phyloP scores from a whole-genome alignment of 2,329 filamentous ascomycete species.

The Xylaria sp. region DNA sequence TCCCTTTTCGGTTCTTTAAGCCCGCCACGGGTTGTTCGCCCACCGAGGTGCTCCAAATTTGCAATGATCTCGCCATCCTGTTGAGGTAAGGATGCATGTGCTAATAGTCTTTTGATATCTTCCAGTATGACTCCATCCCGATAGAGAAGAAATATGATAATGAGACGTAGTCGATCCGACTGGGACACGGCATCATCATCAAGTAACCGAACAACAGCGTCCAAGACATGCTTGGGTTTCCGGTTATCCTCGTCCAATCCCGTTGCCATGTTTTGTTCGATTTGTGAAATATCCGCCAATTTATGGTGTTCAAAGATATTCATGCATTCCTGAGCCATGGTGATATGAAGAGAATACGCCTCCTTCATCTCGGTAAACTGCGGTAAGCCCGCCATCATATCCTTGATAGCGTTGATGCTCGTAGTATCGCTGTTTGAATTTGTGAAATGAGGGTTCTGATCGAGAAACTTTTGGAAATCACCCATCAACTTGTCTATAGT shows the following conservation, averaged over 20 bases:
- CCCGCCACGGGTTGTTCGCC: slow-evolving; percentile 64
- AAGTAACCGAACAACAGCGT: slow-evolving; percentile 83
- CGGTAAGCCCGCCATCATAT: slow-evolving; percentile 93
- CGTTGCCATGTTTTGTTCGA: slow-evolving; percentile 90
- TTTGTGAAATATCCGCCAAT: slow-evolving; percentile 81
- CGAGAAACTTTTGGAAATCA: slow-evolving; percentile 91
- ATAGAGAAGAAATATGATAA: slow-evolving; percentile 86
- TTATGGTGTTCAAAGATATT: slow-evolving; percentile 86
- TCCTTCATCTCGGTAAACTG: slow-evolving; percentile 97
- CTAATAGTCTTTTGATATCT: slow-evolving; percentile 83
- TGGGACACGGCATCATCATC: slow-evolving; percentile 79
- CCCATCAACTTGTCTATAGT: slow-evolving; percentile 91
- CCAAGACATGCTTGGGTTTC: slow-evolving; percentile 87
- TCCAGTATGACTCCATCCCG: slow-evolving; percentile 82
- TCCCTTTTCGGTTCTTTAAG: slow-evolving; percentile 79
- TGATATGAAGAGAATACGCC: slow-evolving; percentile 90
- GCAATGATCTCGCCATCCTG: slow-evolving; percentile 74
- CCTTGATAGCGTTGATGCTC: slow-evolving; percentile 88
- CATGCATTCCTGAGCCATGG: slow-evolving; percentile 98
- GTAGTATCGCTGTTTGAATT: slow-evolving; percentile 72
- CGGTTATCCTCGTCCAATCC: slow-evolving; percentile 91
- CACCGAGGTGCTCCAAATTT: slow-evolving; percentile 84
- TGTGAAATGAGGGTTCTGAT: slow-evolving; percentile 90
- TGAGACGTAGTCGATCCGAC: slow-evolving; percentile 80
- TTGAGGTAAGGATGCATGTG: slow-evolving; percentile 78